These are phyloP conservation scores for Penicillium sp. DNA, from an alignment of 2,329 filamentous ascomycete species.

Conservation along the genomic window DNA sequence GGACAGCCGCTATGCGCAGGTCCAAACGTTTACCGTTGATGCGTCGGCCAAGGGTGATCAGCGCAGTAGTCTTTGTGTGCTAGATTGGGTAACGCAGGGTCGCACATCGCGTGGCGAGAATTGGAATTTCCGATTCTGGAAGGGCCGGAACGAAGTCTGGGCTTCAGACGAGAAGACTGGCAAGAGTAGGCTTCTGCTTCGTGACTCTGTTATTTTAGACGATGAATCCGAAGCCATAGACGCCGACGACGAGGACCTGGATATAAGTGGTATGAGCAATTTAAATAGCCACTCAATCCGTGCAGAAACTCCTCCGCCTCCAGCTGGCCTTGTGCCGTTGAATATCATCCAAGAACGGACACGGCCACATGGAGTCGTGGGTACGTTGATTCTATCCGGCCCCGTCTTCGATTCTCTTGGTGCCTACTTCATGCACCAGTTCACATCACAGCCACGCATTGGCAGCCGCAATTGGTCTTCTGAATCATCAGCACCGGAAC, in stretches of 20 bases:
- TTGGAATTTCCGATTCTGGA: constrained; percentile 80
- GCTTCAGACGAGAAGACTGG: constrained; percentile 34
- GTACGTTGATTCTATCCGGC: constrained; percentile 80
- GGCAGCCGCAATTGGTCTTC: constrained; percentile 73
- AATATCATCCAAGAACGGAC: constrained; percentile 57
- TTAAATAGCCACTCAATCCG: constrained; percentile 14
- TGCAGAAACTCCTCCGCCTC: constrained; percentile 15
- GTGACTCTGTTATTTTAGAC: constrained; percentile 79
- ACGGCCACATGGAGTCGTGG: constrained; percentile 73
- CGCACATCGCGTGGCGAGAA: constrained; percentile 80
- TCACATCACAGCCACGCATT: constrained; percentile 73
- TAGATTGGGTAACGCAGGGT: constrained; percentile 95
- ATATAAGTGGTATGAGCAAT: constrained; percentile 30
- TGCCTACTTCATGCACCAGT: constrained; percentile 76
- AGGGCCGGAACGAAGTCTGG: constrained; percentile 79
- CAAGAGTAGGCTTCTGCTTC: constrained; percentile 66
- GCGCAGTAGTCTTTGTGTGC: constrained; percentile 66
- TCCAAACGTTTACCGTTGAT: constrained; percentile 70
- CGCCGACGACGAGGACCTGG: constrained; percentile 20
- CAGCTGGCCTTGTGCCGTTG: constrained; percentile 20
- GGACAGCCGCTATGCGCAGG: constrained; percentile 78
- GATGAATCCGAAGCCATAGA: constrained; percentile 40
- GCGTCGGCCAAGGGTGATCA: constrained; percentile 37
- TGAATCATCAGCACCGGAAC: constrained; percentile 22
- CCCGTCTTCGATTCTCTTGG: constrained; percentile 65